Evolutionary conservation across 345 rosid species (phyloP).

Genomic region (Euphorbia lathyris): DNA sequence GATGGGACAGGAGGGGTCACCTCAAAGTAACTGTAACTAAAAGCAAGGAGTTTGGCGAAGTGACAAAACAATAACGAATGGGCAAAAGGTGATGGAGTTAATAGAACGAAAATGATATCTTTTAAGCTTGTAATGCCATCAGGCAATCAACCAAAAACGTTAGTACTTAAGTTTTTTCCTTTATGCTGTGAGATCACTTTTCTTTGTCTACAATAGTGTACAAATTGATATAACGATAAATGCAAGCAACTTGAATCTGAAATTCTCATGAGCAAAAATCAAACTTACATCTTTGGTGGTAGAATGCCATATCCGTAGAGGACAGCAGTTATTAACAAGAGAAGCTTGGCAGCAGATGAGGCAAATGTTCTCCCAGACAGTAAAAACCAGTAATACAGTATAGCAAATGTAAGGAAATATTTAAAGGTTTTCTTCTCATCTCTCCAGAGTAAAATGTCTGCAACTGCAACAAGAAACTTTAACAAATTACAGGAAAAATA

Average conservation of each 20-base stretch:
- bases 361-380: slow-evolving; percentile 67
- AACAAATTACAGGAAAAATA: slow-evolving; percentile 14
- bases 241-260: neutral
- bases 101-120: neutral
- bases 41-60: neutral
- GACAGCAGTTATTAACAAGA: slow-evolving; percentile 41
- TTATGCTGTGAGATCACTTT: neutral
- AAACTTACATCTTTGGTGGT: slow-evolving; percentile 64
- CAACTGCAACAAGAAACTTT: slow-evolving; percentile 54
- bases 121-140: neutral
- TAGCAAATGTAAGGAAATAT: slow-evolving; percentile 47
- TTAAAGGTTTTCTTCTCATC: slow-evolving; percentile 77
- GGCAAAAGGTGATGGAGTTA: neutral
- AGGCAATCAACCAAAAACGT: neutral
- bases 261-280: neutral
- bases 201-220: too few species aligned
- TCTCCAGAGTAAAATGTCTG: slow-evolving; percentile 88
- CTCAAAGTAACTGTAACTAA: too few species aligned
- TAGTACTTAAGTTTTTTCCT: neutral
- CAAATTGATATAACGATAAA: neutral
- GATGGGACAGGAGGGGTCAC: too few species aligned
- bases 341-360: slow-evolving; percentile 67
- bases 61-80: neutral
- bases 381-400: slow-evolving; percentile 73
- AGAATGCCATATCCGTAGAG: slow-evolving; percentile 55